Evolutionary conservation across 257 asterid species (phyloP), one percentile per base, ranked within the genome.

Genomic region (Knoxia roxburghii): DNA sequence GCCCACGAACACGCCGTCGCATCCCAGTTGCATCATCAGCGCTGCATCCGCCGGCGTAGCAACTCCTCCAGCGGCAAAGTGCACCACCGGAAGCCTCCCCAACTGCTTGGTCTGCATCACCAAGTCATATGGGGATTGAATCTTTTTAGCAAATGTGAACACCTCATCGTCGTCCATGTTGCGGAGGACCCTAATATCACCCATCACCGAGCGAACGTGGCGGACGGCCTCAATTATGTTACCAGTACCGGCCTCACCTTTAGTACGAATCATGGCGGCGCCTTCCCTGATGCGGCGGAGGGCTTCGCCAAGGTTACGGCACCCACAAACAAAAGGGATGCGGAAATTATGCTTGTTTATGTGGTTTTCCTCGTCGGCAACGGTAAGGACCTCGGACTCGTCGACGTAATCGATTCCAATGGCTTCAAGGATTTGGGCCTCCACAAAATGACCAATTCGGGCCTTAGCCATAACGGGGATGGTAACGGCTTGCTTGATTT

Each of bases 391-490:
- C 79, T 90, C 97, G 41, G 96, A 88, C 23, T 90, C 97, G 61
- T 90, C 97, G 9, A 90, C 91, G 73, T 88, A 90, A 59, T 90
- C 97, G 70, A 86, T 37, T 3, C 96, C 97, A 48, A 90, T 83
- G 14, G 97, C 88, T 40, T 90, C 96, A 0, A 90, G 86, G 67
- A 90, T 90, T 59, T 90, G 97, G 14, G 97, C 96, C 90, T 90
- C 97, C 14, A 88, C 97, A 64, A 88, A 90, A 52, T 90, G 96
- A 0, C 97, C 96, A 26, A 90, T 88, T 1, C 97, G 79, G 17
- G 95, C 96, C 77, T 86, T 90, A 6, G 96, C 97, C 97, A 90
- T 90, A 7, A 90, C 97, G 4, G 96, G 97, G 30, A 90, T 90
- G 15, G 96, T 90, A 0, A 90, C 96, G 0, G 97, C 93, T 77